Evolutionary conservation across 129 eudicot species (phyloP).

Genomic region (Lonicera japonica): DNA sequence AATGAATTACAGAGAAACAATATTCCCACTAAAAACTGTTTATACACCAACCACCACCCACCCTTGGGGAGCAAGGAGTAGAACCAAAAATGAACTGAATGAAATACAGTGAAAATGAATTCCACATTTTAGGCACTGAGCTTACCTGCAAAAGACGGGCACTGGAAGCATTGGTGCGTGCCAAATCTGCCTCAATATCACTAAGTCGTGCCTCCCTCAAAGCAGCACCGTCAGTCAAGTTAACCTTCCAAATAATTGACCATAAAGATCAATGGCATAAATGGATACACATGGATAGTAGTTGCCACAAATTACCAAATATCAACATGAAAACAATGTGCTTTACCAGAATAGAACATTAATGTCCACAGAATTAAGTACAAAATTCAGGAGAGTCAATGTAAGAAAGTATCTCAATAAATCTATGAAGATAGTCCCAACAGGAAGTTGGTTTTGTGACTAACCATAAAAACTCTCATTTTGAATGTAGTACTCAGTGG

Average conservation of each 20-base stretch:
- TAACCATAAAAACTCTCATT: no score
- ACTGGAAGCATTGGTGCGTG: slow-evolving; percentile 41
- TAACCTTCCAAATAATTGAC: slow-evolving; percentile 22
- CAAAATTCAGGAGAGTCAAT: no score
- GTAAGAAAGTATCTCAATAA: no score
- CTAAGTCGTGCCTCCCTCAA: slow-evolving; percentile 58
- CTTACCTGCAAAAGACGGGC: slow-evolving; percentile 58
- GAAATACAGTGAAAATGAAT: background rate
- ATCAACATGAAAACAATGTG: no score
- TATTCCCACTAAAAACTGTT: background rate
- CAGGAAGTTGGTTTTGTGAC: no score
- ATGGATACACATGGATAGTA: no score
- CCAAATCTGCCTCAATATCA: slow-evolving; percentile 71
- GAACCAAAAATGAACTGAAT: background rate
- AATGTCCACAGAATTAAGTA: no score
- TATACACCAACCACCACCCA: background rate
- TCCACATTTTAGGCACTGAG: background rate
- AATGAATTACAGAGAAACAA: background rate
- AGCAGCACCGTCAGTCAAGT: slow-evolving; percentile 64
- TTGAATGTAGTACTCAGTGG: no score
- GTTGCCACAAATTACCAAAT: no score
- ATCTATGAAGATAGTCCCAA: no score
- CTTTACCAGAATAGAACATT: no score
- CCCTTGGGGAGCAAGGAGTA: background rate
- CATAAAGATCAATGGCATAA: no score